Base-by-base conservation (phyloP, 495 filamentous ascomycete species). In the Daldinia decipiens region DNA sequence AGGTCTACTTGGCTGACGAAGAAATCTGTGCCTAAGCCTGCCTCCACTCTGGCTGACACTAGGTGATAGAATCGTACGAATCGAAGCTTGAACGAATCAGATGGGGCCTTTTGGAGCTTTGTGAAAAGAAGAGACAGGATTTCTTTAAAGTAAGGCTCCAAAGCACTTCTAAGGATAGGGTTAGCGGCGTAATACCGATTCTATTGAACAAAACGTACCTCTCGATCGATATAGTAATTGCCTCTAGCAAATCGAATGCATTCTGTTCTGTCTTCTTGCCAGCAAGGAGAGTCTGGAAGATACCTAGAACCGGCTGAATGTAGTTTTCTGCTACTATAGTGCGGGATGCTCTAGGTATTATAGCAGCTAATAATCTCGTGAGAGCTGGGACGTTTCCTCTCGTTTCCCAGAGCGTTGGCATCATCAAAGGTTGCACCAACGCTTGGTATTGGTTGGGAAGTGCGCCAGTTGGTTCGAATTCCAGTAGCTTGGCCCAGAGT, bases 31-130 rank as follows among this genome's bases (percentile, higher is more conserved):
- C 93, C 94, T 55, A 94, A 87, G 29, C 93, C 93, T n/a, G 68
- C 67, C 74, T 93, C 89, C 19, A 89, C 85, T 43, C 86, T 87
- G 11, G 93, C 90, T 52, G 92, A 92, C 40, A 98, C 84, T 74
- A 98, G 90, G 77, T 98, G 94, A 79, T 93, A 98, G 82, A 98
- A 92, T 36, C 93, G 91, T 32, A 92, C 89, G 71, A 98, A 97
- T 57, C 92, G 88, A 31, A 90, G 79, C 43, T 92, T 89, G 77
- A 95, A 90, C 32, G 84, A 89, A 69, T 97, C 94, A 0, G 94
- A 95, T 15, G 81, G 78, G 72, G 90, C 90, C 52, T 82, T 83
- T 59, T 97, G 91, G 47, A 99, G 86, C 62, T 93, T 90, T 17
- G 88, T 92, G 70, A 97, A 88, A 69, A 99, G 86, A 31, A 97